Base-by-base conservation (phyloP, 371 early-diverging fungal genomes). In the Syncephalastrum monosporum region DNA sequence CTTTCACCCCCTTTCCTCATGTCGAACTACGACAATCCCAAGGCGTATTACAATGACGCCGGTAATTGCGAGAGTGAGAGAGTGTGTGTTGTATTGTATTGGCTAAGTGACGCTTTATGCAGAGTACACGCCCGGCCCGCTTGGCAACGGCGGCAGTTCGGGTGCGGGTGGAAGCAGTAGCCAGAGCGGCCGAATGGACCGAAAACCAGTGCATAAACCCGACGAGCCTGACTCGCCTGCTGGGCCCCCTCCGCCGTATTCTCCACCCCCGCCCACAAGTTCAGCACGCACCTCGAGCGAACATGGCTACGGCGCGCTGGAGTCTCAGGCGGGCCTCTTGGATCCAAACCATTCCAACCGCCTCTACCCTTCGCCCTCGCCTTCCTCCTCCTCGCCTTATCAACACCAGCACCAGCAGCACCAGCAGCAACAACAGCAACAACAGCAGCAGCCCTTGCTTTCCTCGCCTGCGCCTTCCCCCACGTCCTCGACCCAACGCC, bases 1-100 rank as follows among this genome's bases (percentile, higher is more conserved):
- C 42, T 42, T 47, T 53, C 16, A 19, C 1, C 38, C 44, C 12
- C 29, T 23, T 24, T 42, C 6, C 27, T 43, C 19, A 59, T 64
- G 55, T 33, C 59, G 25, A 42, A 23, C 23, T 47, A 25, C 41
- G 50, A 41, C 45, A 64, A 55, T 51, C 56, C 64, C 17, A 64
- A 64, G 43, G 50, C 57, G 6, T 64, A 59, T 13, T 64, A 64
- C 33, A 64, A 64, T 52, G 47, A 55, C 33, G 47, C 64, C 58
- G 59, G 64, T 55, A 29, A 13, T 24, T 47, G 25, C 4, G 8
- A 13, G n/a, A 21, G 21, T 1, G 21, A 21, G 21, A 21, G 21
- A 1, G 21, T 21, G 21, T 15, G 49, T 7, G 8, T n/a, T 25
- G 17, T 17, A 33, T 25, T 19, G 16, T 24, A 6, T 52, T 48